Percentiles rank a stretch among this genome's conserved stretches.
Conservation (phyloP, 495 filamentous ascomycete genomes). For the Daldinia vernicosa region DNA sequence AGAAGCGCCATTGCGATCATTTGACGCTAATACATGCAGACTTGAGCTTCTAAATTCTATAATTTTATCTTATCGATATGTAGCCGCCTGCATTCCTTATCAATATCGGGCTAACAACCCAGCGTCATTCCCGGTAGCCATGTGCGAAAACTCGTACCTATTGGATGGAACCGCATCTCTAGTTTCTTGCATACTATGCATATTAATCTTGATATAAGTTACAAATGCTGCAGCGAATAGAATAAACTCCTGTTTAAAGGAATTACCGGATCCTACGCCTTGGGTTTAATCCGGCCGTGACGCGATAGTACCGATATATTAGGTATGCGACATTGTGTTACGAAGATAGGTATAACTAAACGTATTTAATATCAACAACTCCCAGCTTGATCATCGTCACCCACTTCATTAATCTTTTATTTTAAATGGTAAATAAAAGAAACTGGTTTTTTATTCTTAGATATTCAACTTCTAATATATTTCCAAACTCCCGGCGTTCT, state of each 20-base stretch:
- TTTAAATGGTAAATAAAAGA: not conserved
- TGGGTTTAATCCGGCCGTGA: not conserved
- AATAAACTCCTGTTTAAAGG: not conserved
- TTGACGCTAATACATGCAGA: not conserved
- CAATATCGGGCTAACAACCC: not conserved
- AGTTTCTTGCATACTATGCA: slow-evolving; percentile 3
- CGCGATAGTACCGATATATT: not conserved
- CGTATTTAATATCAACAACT: not conserved
- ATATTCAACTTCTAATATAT: not conserved
- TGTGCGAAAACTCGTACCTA: slow-evolving; percentile 28
- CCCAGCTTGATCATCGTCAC: not conserved
- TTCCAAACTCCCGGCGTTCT: not conserved
- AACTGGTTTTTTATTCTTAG: not conserved
- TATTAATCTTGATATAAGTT: slow-evolving; percentile 10
- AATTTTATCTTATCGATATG: slow-evolving; percentile 38
- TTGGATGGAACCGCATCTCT: not conserved
- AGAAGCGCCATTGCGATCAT: not conserved
- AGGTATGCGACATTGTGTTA: not conserved
- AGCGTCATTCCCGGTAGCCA: slow-evolving; percentile 3
- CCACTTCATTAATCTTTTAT: not conserved
- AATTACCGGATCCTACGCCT: not conserved
- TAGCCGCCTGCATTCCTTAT: slow-evolving; percentile 24
- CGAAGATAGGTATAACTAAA: not conserved
- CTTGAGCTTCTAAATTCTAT: slow-evolving; percentile 24
- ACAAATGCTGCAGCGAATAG: slow-evolving; percentile 2